Evolutionary conservation across 306 rosid species (phyloP).

Genomic region (Geum urbanum): DNA sequence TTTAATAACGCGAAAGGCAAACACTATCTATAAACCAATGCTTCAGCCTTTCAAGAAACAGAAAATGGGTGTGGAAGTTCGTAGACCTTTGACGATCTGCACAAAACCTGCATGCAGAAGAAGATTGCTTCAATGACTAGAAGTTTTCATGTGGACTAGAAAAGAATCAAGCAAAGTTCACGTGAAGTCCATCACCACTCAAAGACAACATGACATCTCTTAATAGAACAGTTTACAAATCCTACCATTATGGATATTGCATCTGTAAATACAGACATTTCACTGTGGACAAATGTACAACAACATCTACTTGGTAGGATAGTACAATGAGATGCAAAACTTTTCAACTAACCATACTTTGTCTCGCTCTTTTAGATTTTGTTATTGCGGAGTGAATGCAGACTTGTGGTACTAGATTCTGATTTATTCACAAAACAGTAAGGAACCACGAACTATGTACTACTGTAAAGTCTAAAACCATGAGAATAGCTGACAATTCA

Average conservation of each 20-base stretch:
- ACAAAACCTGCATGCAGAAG: conserved; percentile 1
- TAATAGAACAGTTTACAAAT: neutral
- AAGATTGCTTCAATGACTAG: neutral
- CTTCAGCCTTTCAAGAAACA: conserved; percentile 9
- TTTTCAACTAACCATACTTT: neutral
- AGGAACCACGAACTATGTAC: neutral
- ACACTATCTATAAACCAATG: conserved; percentile 11
- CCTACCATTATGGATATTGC: neutral
- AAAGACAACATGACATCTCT: neutral
- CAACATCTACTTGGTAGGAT: neutral
- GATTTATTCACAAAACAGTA: neutral
- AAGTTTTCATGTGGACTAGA: neutral
- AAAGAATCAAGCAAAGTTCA: neutral
- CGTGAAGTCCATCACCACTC: neutral
- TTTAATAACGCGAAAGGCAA: neutral
- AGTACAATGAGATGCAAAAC: neutral
- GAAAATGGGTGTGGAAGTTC: neutral
- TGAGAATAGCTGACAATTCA: too few relatives aligned
- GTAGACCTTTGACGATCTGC: conserved; percentile 12
- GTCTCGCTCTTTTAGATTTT: neutral
- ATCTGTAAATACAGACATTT: conserved; percentile 1
- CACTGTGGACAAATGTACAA: neutral
- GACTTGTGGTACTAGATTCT: neutral
- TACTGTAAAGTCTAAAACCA: neutral
- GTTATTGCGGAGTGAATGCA: neutral